These are phyloP conservation scores for Colletotrichum siamense DNA, from an alignment of 2,329 filamentous ascomycete genomes.

Conservation along the genomic window DNA sequence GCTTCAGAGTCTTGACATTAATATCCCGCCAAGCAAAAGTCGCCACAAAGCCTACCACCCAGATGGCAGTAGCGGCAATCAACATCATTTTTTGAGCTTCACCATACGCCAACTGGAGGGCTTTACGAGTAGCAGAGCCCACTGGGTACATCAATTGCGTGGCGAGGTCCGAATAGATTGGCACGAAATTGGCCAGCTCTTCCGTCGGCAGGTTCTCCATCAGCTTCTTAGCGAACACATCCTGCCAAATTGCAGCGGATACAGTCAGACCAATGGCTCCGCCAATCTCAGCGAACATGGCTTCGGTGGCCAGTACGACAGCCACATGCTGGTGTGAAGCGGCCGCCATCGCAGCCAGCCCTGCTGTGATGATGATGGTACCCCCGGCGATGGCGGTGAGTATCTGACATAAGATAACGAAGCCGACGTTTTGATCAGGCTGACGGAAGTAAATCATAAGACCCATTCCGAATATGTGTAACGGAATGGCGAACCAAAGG, in stretches of 20 bases:
- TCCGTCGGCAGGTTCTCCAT: conserved; percentile 40
- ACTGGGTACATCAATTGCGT: conserved; percentile 41
- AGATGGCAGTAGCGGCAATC: neutral
- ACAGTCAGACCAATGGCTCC: conserved; percentile 33
- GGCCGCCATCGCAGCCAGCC: neutral
- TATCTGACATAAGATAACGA: neutral
- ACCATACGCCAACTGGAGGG: neutral
- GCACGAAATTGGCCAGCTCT: conserved; percentile 37
- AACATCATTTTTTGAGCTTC: neutral
- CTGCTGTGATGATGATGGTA: neutral
- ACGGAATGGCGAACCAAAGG: neutral
- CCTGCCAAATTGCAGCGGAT: conserved; percentile 37
- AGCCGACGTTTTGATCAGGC: neutral
- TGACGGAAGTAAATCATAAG: neutral
- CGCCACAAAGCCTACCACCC: neutral
- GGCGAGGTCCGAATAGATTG: conserved; percentile 42
- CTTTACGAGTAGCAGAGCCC: neutral
- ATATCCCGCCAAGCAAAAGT: neutral
- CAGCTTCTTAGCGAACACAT: conserved; percentile 41
- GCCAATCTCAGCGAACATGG: conserved; percentile 35
- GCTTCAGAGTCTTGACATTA: neutral
- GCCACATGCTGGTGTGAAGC: conserved; percentile 29
- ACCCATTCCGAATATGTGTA: neutral
- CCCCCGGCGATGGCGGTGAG: neutral
- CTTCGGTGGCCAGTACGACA: conserved; percentile 34